phyloP scores from a whole-genome alignment of 1,139 yeast genomes.

The Blastobotrys petasosporus region DNA sequence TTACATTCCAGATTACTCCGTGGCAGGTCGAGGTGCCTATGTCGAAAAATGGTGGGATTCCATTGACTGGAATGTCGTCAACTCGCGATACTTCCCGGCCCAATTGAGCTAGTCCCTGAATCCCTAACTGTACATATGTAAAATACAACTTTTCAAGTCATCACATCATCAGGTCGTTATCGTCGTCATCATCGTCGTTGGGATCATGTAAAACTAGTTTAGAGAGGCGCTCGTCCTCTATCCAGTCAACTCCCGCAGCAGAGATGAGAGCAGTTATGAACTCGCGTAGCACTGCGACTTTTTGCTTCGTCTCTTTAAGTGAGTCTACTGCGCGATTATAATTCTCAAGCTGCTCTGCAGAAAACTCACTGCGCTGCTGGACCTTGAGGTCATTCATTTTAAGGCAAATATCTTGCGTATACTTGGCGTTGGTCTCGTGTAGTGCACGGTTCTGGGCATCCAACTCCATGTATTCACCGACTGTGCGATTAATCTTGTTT shows the following conservation, averaged over 20 bases:
- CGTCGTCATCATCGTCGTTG: background rate
- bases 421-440: constrained; percentile 13
- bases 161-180: constrained; percentile 7
- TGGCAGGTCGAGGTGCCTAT: constrained; percentile 66
- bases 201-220: constrained; percentile 6
- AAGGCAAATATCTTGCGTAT: constrained; percentile 11
- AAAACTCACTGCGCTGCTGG: constrained; percentile 12
- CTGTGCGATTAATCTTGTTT: constrained; percentile 7
- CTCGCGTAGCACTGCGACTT: constrained; percentile 20
- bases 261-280: constrained; percentile 20
- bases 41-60: constrained; percentile 71
- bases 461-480: constrained; percentile 7
- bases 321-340: constrained; percentile 11
- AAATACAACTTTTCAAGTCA: background rate
- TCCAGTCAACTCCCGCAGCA: constrained; percentile 25
- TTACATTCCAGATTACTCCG: constrained; percentile 76
- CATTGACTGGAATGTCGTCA: constrained; percentile 80
- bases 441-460: constrained; percentile 9
- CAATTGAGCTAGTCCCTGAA: background rate
- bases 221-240: constrained; percentile 15
- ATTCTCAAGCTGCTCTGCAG: constrained; percentile 11
- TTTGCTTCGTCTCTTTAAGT: constrained; percentile 11
- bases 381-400: constrained; percentile 6
- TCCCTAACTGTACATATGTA: background rate
- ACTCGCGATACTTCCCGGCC: constrained; percentile 17